Evolutionary conservation across 1,284 basidiomycete genomes (phyloP).

Genomic region (Moniliophthora roreri): DNA sequence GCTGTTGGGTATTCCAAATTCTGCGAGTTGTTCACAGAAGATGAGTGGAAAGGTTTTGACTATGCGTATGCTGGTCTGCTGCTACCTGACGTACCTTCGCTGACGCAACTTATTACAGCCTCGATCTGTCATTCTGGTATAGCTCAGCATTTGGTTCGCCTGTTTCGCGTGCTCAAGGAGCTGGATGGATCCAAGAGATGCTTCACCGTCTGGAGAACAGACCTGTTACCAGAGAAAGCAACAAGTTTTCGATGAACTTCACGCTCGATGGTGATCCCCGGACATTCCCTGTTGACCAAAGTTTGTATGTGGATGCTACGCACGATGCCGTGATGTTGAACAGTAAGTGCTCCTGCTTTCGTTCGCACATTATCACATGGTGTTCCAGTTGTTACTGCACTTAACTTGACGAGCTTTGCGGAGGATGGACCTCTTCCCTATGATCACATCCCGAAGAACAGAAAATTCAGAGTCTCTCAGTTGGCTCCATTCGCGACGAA

Average conservation of each 20-base stretch:
- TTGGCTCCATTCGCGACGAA: constrained; percentile 80
- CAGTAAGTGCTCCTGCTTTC: constrained; percentile 38
- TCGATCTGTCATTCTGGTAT: constrained; percentile 64
- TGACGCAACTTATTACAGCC: constrained; percentile 27
- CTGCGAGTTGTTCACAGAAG: constrained; percentile 85
- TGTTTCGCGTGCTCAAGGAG: constrained; percentile 75
- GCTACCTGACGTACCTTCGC: constrained; percentile 4
- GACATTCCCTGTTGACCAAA: constrained; percentile 81
- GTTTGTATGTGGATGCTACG: constrained; percentile 84
- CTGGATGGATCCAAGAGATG: constrained; percentile 84
- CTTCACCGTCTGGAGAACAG: constrained; percentile 78
- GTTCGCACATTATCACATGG: background rate
- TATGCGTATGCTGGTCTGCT: constrained; percentile 62
- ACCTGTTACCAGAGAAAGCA: constrained; percentile 49
- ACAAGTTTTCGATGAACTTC: constrained; percentile 78
- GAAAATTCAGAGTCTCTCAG: constrained; percentile 63
- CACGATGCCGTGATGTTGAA: constrained; percentile 84
- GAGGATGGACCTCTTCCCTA: constrained; percentile 67
- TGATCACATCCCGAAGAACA: constrained; percentile 64
- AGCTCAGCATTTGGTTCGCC: constrained; percentile 81
- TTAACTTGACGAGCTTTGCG: constrained; percentile 75
- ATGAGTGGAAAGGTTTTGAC: constrained; percentile 89
- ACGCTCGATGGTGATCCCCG: constrained; percentile 70
- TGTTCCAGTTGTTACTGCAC: constrained; percentile 66
- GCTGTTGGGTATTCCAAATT: constrained; percentile 89